Evolutionary conservation across 768 basidiomycete genomes (phyloP), one percentile per base, ranked within the genome.

Genomic region (Phylloporus sp.): DNA sequence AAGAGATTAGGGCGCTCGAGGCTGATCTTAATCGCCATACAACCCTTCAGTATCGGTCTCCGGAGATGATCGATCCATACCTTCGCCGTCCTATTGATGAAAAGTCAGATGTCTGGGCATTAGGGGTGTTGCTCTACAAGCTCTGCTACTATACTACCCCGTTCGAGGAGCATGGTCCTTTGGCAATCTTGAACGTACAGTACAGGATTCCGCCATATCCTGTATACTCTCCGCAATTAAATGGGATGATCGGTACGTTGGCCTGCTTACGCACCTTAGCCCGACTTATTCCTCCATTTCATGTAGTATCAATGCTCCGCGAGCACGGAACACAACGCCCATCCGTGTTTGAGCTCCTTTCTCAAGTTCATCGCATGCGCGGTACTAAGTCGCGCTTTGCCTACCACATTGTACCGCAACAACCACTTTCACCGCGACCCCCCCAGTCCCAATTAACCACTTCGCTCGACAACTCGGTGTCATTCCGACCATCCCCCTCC

Each of bases 101-200:
- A 66, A 95, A 93, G 71, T 89, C 86, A 65, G 95, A 99, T 59
- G 86, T 99, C 0, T 99, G 96, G 96, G 96, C 96, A 0, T 76
- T 99, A 20, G 96, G 95, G 20, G 93, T 98, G 14, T 71, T 99
- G 49, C 76, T 99, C 13, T 99, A 97, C 74, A 99, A 98, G 72
- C 80, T 99, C 13, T 98, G 96, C 67, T 99, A 97, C 69, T 99
- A 99, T 67, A 99, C 94, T 0, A 99, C 96, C 1, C 96, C 96
- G 0, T 99, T 99, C 60, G 96, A 99, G 66, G 95, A 97, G 61
- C 93, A 97, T 57, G 95, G 95, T 1, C 89, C 91, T 3, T 71
- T 99, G 42, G 96, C 96, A 3, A 98, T 98, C 52, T 74, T 98
- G 53, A 97, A 97, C 60, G 94, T 94, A 28, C 91, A 94, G 59